Base-by-base conservation (phyloP, 208 protist species). In the Leishmania turanica region DNA sequence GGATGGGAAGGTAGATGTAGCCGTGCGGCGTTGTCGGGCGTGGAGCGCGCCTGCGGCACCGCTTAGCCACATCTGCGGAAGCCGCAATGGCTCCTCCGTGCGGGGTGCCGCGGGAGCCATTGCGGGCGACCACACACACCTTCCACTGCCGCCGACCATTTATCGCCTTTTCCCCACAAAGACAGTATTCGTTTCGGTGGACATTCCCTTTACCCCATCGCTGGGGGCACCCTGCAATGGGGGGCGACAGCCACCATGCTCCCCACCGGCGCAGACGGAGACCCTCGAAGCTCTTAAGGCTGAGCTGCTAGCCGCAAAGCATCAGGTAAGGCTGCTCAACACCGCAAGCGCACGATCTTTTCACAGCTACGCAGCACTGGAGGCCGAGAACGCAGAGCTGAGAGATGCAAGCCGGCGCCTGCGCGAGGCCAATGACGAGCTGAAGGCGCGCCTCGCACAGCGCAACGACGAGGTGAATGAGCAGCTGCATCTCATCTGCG, bases 321-420 rank as follows among this genome's bases (percentile, higher is more conserved):
- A 84, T 34, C 93, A 97, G 68, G 95, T 97, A 31, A 66, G 69
- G 49, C 84, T 97, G n/a, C 77, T 93, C 13, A 91, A 91, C 76
- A 72, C 79, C 15, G 84, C 83, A 31, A 96, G 84, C 76, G 66
- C 90, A 76, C 79, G 86, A 40, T 86, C 87, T 3, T 73, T 94
- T 19, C 17, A 72, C 34, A 65, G 76, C 68, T 97, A 88, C 78
- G 78, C 75, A 2, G 76, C 79, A 49, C 82, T 95, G 0, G 92
- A 97, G 73, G 71, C 90, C 31, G 81, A 88, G 51, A 93, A 94
- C 65, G 70, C 58, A 77, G 53, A 65, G 1, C 80, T 97, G 56
- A 60, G 78, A 31, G 58, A 75, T 17, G 76, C 79, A n/a, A 90
- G 89, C 49, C 74, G 82, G 9, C 42, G 45, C 6, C 72, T 93